These are phyloP conservation scores for Rhododendron kiyosumense DNA, from an alignment of 148 eudicot species.

Conservation along the genomic window DNA sequence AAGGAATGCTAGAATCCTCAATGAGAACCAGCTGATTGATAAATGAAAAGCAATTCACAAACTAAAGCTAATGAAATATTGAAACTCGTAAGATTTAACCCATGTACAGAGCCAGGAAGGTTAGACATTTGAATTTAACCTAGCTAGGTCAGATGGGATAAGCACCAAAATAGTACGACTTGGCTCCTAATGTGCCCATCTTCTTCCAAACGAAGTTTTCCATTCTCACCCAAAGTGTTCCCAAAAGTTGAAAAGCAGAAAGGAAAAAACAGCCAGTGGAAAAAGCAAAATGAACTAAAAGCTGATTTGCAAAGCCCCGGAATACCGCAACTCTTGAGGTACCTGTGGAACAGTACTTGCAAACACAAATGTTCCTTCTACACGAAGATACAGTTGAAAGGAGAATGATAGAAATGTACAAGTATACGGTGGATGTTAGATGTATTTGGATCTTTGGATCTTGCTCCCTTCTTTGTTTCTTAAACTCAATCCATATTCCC, in stretches of 20 bases:
- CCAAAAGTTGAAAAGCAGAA: background rate
- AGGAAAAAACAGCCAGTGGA: background rate
- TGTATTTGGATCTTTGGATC: background rate
- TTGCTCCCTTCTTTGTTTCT: background rate
- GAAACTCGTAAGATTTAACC: background rate
- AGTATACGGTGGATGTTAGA: background rate
- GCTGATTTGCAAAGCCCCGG: background rate
- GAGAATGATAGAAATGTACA: background rate
- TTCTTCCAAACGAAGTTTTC: background rate
- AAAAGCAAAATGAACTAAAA: background rate
- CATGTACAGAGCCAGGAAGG: background rate
- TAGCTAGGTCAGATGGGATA: background rate
- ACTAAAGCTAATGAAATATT: background rate
- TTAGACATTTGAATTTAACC: background rate
- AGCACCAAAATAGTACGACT: background rate
- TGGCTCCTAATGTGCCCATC: background rate
- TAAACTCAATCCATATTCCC: background rate
- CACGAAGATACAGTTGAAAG: background rate
- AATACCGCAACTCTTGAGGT: background rate
- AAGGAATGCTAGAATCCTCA: background rate
- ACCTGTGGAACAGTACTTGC: background rate
- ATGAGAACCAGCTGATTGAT: no score
- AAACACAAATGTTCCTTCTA: background rate
- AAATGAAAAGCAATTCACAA: no score
- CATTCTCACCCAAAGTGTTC: background rate